Evolutionary conservation across 495 filamentous ascomycete species (phyloP).

Genomic region (Hapsidospora chrysogenum): DNA sequence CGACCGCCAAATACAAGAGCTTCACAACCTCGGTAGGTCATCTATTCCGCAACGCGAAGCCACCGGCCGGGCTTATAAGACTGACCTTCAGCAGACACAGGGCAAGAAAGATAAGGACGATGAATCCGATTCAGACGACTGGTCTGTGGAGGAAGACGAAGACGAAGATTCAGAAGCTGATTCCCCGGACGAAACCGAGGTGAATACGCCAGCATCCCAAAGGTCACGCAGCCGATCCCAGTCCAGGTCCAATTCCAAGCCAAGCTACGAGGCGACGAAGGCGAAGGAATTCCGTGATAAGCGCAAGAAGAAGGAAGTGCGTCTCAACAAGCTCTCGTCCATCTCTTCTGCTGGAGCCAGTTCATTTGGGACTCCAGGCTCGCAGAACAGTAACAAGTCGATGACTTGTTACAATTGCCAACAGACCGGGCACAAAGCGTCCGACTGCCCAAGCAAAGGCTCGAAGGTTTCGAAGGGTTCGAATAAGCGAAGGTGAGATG

Average conservation of each 20-base stretch:
- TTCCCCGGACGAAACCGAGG: neutral
- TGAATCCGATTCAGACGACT: too few species aligned
- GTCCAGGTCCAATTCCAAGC: neutral
- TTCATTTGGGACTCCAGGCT: conserved; percentile 1
- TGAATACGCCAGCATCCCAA: neutral
- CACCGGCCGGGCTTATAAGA: too few species aligned
- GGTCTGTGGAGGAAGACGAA: conserved; percentile 15
- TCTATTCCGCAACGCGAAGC: too few species aligned
- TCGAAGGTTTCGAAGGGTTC: neutral
- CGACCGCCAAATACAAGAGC: neutral
- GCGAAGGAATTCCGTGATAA: conserved; percentile 29
- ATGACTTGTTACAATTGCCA: conserved; percentile 13
- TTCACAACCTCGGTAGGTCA: too few species aligned
- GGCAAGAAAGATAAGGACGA: too few species aligned
- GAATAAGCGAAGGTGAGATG: too few species aligned
- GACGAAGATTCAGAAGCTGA: neutral
- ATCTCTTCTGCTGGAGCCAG: conserved; percentile 25
- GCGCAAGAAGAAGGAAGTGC: conserved; percentile 39
- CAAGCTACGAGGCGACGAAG: conserved; percentile 16
- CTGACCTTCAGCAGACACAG: too few species aligned
- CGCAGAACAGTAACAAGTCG: neutral
- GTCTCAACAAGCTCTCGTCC: conserved; percentile 33
- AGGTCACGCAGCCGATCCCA: conserved; percentile 12
- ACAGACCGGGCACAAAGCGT: conserved; percentile 11
- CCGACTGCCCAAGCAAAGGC: conserved; percentile 8